A percentile compares a stretch with the other conserved stretches of the same genome.
Conservation (phyloP, 73 alveolate genomes). For the Tetrahymena borealis region DNA sequence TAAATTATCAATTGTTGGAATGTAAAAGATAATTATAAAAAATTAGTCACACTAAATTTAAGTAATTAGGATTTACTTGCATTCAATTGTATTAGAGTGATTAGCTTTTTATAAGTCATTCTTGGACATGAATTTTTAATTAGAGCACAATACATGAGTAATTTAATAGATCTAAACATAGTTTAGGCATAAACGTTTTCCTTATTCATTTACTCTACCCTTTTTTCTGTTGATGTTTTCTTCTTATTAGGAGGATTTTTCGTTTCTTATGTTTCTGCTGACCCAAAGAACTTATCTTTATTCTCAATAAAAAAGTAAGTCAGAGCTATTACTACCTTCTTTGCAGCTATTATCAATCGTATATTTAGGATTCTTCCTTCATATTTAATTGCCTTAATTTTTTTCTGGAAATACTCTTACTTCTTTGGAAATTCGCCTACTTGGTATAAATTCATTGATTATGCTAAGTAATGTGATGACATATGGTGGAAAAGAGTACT, state of each 20-base stretch:
- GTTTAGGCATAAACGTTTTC: not conserved
- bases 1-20: not conserved
- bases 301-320: not conserved
- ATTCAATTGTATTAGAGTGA: conserved; percentile 12
- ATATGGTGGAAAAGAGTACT: not conserved
- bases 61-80: not conserved
- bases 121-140: conserved; percentile 13
- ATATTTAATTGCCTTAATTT: not conserved
- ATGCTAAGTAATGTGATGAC: not conserved
- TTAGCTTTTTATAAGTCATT: conserved; percentile 7
- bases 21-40: not conserved
- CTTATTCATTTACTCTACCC: not conserved
- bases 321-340: not conserved
- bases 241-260: conserved; percentile 48
- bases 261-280: conserved; percentile 21
- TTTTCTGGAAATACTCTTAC: not conserved
- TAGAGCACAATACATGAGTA: not conserved
- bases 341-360: not conserved
- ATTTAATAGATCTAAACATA: not conserved
- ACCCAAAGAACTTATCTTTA: not conserved
- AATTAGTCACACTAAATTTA: not conserved
- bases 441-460: not conserved
- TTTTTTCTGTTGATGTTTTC: conserved; percentile 32
- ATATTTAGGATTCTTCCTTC: conserved; percentile 23
- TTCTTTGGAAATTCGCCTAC: conserved; percentile 17